Evolutionary conservation across 2,329 filamentous ascomycete species (phyloP), one percentile per base, ranked within the genome.

Genomic region (Beauveria australis): DNA sequence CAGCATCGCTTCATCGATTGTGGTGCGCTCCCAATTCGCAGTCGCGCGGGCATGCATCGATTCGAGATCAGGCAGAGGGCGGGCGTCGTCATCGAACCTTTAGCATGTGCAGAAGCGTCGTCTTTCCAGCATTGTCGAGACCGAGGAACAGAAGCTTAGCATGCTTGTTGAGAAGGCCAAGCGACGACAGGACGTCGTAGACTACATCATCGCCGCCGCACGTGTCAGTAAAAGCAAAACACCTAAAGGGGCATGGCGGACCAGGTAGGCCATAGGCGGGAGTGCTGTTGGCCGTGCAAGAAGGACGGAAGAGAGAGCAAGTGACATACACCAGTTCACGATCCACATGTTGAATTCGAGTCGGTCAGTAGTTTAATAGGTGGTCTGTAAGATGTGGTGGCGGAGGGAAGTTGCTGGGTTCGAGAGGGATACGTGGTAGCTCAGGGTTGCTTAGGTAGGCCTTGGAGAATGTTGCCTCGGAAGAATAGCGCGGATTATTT

Each of bases 121-220:
- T 96, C 83, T 96, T 96, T 77, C 92, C 92, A 56, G 92, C 92
- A 79, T 96, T 96, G 75, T 96, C 92, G 64, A 96, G 87, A 68
- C 92, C 92, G 65, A 96, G 86, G 79, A 96, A 96, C 62, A 96
- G 84, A 63, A 96, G 85, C 84, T 96, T 96, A 71, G 91, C 92
- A 76, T 96, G 91, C 84, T 96, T 96, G 85, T 96, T 96, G 67
- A 93, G 81, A 71, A 96, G 83, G 69, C 92, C 92, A 65, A 96
- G 83, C 66, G 86, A 90, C 70, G 92, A 89, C 71, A 96, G 86
- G 69, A 95, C 80, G 80, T 96, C 91, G 83, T 91, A 96, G 78
- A 96, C 91, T 74, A 70, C 62, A 47, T 37, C 41, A 47, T 49
- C 56, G 55, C 61, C 53, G 61, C 59, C 67, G 66, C 66, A 68